These are phyloP conservation scores for Leishmania martiniquensis DNA, from an alignment of 208 protist species.

Conservation along the genomic window DNA sequence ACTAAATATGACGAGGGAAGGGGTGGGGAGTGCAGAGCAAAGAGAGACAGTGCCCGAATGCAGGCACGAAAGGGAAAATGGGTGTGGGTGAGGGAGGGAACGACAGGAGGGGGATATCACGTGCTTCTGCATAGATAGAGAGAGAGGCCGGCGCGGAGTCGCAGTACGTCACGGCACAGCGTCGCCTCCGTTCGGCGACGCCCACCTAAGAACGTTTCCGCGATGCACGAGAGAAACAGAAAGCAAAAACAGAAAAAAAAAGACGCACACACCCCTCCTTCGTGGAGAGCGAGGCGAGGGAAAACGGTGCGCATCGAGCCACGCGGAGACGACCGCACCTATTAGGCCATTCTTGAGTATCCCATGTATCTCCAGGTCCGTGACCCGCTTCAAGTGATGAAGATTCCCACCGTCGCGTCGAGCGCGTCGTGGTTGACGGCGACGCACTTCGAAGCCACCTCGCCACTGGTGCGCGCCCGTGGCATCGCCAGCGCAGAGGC, in stretches of 20 bases:
- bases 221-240: too few relatives aligned
- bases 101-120: too few relatives aligned
- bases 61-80: too few relatives aligned
- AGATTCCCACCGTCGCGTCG: constrained; percentile 25
- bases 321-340: too few relatives aligned
- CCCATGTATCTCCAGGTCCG: too few relatives aligned
- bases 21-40: not conserved
- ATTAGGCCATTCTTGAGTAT: too few relatives aligned
- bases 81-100: not conserved
- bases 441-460: constrained; percentile 29
- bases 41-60: too few relatives aligned
- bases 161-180: not conserved
- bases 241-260: not conserved
- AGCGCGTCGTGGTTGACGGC: constrained; percentile 16
- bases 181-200: not conserved
- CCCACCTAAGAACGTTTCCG: not conserved
- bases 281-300: not conserved
- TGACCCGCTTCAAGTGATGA: constrained; percentile 23
- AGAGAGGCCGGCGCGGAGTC: not conserved
- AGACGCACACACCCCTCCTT: not conserved
- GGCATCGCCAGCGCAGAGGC: constrained; percentile 25
- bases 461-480: constrained; percentile 13
- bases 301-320: not conserved
- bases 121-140: not conserved
- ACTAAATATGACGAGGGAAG: too few relatives aligned